A percentile compares a stretch with the other conserved stretches of the same genome.
Conservation (phyloP, 2,329 filamentous ascomycete genomes). For the Trichothecium roseum region DNA sequence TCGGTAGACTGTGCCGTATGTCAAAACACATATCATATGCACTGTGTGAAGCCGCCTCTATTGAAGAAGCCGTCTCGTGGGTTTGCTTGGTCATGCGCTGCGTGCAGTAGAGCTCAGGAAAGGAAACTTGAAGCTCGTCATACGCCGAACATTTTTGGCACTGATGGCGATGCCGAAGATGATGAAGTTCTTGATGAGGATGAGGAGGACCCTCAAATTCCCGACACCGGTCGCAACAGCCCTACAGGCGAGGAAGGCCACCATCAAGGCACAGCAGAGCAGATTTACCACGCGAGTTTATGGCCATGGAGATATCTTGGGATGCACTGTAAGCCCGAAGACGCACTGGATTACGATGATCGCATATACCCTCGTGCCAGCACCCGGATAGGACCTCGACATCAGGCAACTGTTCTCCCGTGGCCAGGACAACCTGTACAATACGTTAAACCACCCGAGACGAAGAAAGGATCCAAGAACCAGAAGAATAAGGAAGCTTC, state of each 20-base stretch:
- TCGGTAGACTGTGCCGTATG: constrained; percentile 97
- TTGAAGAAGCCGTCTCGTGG: constrained; percentile 94
- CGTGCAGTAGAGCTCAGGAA: constrained; percentile 93
- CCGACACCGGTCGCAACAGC: constrained; percentile 52
- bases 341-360: constrained; percentile 93
- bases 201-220: constrained; percentile 52
- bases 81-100: constrained; percentile 95
- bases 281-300: constrained; percentile 83
- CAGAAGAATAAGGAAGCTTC: constrained; percentile 67
- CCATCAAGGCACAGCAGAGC: constrained; percentile 63
- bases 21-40: constrained; percentile 94
- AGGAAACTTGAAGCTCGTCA: constrained; percentile 82
- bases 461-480: constrained; percentile 73
- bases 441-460: constrained; percentile 78
- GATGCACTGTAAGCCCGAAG: constrained; percentile 89
- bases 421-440: constrained; percentile 87
- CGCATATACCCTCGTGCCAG: constrained; percentile 93
- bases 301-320: constrained; percentile 96
- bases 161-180: constrained; percentile 55
- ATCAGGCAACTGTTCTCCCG: constrained; percentile 75
- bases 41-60: constrained; percentile 84
- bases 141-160: constrained; percentile 65
- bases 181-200: constrained; percentile 58
- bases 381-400: constrained; percentile 79
- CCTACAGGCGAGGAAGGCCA: constrained; percentile 49